Evolutionary conservation across 352 stramenopile genomes (phyloP), one percentile per base, ranked within the genome.

Genomic region (Pythium chondricola): DNA sequence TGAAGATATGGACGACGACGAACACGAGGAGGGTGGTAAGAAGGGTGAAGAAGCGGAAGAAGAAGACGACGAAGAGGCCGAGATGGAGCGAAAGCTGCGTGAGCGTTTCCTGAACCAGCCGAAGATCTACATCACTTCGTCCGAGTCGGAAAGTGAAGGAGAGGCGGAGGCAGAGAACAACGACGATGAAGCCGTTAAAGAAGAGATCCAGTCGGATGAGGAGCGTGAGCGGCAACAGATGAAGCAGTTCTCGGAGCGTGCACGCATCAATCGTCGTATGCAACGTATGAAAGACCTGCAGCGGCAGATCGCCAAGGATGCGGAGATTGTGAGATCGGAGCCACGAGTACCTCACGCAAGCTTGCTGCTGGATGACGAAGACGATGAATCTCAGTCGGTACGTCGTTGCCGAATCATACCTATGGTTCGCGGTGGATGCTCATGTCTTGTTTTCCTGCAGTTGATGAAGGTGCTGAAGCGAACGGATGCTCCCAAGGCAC

Each of bases 41-140:
- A 57, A 71, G 6, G 62, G 55, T 2, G 56, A 66, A 6, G 59
- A 68, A 11, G 58, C 48, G 0, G 43, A 70, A 17, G 68, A 80
- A 26, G 71, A 81, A 22, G 71, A 85, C 47, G 80, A 92, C 35
- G 81, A 93, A 64, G 81, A 93, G 40, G 75, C 67, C 3, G 74
- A 85, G 53, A 89, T 93, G 79, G 82, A 93, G 63, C 74, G 79
- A 21, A 58, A 80, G 61, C 56, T 93, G 17, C 76, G 76, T 16
- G 74, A 89, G 30, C 76, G 82, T 26, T 88, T 69, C 58, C 35
- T 51, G 52, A 82, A 84, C 60, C 82, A 93, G 29, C 82, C 82
- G 3, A 81, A 93, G 49, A 90, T 93, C 39, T 93, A 93, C 54
- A 80, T 93, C 50, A 90, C 82, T 24, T 93, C 82, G 8, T 88